Base-by-base conservation (phyloP, 1,284 basidiomycete genomes). In the Cutaneotrichosporon cyanovorans region DNA sequence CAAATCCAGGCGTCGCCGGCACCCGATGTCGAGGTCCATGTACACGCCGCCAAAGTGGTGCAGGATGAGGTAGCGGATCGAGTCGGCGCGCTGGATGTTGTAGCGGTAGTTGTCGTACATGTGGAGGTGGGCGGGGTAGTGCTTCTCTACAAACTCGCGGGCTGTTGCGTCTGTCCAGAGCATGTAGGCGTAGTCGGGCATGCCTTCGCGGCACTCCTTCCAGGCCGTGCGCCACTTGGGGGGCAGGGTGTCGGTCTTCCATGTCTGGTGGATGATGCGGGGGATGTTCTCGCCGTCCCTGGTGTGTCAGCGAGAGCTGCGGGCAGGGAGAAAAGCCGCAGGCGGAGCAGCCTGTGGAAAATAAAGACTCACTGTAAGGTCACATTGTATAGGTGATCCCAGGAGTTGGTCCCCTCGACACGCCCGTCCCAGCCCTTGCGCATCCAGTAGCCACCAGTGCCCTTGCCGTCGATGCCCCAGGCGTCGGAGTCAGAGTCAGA, bases 1-100 rank as follows among this genome's bases (percentile, higher is more conserved):
- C 9, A 87, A 85, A 67, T 96, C 93, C 53, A 97, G 73, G 11
- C 85, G 82, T n/a, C 87, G 82, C 34, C 83, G 72, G 67, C 95
- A 98, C 25, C 95, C 95, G 57, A 98, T 87, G 71, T 99, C 93
- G 53, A 98, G 79, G 74, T 99, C 95, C 69, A 98, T 78, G 74
- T 98, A 98, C 53, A 98, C 75, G 37, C 95, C 95, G 36, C 93
- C 95, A 66, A 87, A 93, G 65, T 92, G 81, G 71, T 98, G 82
- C 36, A 98, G 82, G 46, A 99, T 82, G 72, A 98, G 97, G 75
- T 99, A 99, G 37, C 95, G 90, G 63, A 98, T 97, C 31, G 81
- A 87, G 70, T 98, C 95, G 23, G 95, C 95, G 31, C 95, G 85
- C 69, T 97, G 93, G 63, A 99, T 98, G 37, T 82, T 77, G 72